These are phyloP conservation scores for Heracleum sosnowskyi DNA, from an alignment of 129 eudicot genomes.

Conservation along the genomic window DNA sequence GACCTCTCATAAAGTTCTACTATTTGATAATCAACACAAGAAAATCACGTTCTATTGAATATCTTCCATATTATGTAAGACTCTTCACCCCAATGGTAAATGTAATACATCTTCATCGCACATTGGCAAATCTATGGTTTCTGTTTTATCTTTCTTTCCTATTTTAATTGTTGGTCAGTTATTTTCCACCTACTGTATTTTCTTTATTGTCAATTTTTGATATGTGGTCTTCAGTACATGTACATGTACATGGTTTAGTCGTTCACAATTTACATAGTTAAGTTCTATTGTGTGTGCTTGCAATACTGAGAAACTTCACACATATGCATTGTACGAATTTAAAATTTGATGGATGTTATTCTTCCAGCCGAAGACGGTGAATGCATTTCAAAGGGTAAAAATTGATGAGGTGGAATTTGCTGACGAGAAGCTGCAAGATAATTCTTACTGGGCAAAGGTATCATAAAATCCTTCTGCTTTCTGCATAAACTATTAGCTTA, in stretches of 20 bases:
- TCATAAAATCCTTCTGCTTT: constrained; percentile 8
- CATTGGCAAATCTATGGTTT: background rate
- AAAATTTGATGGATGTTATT: constrained; percentile 12
- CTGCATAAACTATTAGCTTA: background rate
- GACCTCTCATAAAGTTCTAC: background rate
- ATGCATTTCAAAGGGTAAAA: constrained; percentile 90
- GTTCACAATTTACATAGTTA: background rate
- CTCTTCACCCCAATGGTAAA: background rate
- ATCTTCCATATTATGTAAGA: background rate
- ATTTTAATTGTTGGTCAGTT: background rate
- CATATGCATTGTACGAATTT: background rate
- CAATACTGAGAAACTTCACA: background rate
- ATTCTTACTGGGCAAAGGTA: constrained; percentile 87
- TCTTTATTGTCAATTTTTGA: background rate
- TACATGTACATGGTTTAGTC: background rate
- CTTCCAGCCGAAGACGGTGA: constrained; percentile 66
- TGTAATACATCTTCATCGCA: background rate
- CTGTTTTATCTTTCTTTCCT: background rate
- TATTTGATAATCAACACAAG: background rate
- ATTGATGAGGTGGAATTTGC: constrained; percentile 65
- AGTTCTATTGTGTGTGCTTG: background rate
- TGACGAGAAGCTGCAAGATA: constrained; percentile 64
- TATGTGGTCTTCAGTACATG: background rate
- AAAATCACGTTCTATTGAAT: background rate
- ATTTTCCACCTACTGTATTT: background rate